Base-by-base conservation (phyloP, 345 rosid genomes). In the Gossypium turneri region DNA sequence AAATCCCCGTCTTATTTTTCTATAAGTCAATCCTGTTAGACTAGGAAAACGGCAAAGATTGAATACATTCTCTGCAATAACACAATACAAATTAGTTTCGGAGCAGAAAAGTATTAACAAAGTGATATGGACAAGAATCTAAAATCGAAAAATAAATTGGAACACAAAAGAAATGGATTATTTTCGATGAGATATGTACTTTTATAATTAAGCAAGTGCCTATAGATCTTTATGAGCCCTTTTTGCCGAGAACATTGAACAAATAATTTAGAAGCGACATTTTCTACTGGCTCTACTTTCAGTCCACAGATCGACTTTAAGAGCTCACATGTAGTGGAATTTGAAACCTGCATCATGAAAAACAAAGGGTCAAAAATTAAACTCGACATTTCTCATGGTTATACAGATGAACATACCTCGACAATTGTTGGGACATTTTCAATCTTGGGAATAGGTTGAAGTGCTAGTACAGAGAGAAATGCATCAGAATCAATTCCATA, bases 241-340 rank as follows among this genome's bases (percentile, higher is more conserved):
- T 88, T 86, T 77, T 95, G 99, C 72, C 99, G 95, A 79, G 98
- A 92, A 81, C 99, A 95, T 72, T 95, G 99, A 76, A 95, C 99
- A 82, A 95, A 90, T 79, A 95, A 84, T 85, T 95, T 95, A 77
- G 99, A 91, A 38, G 97, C 85, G 50, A 86, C 92, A 72, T 87
- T 92, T 82, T 95, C 99, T 50, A 95, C 96, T 15, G 98, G 96
- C 81, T 86, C 97, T 70, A 95, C 91, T 85, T 90, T 91, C 86
- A 95, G 43, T 76, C 98, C 98, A 6, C 90, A 85, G 73, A 92
- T 89, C 25, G 98, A 91, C 81, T 95, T 92, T 75, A 95, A 79
- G 74, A 95, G 99, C 72, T 95, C 96, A 77, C 88, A 88, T 20
- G 98, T 85, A 81, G 78, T 92, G 74, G 93, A 78, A 73, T 81